Conservation (phyloP, 192 early-diverging fungal species). For the Piromyces finnis region DNA sequence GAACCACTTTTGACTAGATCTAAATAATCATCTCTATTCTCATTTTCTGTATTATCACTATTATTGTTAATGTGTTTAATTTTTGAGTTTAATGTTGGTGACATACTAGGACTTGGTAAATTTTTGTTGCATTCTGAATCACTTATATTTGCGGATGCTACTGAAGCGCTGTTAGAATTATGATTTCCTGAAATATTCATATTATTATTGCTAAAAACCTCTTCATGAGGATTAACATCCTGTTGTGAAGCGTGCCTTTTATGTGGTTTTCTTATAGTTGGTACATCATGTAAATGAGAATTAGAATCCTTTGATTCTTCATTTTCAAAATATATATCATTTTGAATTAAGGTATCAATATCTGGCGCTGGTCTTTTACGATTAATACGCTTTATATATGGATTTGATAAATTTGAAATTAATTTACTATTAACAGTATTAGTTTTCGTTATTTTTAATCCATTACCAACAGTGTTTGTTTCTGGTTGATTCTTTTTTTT, state of each 20-base stretch:
- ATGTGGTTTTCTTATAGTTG: not conserved
- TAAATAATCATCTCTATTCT: not conserved
- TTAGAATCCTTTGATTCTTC: not conserved
- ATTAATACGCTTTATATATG: not conserved
- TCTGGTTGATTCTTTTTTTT: not conserved
- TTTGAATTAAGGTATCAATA: not conserved
- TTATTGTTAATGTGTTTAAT: not conserved
- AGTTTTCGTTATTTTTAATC: not conserved
- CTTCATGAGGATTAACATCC: not conserved
- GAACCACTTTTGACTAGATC: not conserved
- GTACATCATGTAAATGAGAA: not conserved
- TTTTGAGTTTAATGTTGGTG: constrained; percentile 12
- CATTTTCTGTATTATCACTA: not conserved
- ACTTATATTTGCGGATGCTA: not conserved
- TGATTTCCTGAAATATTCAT: not conserved
- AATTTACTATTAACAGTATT: not conserved
- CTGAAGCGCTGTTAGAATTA: not conserved
- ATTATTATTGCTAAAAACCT: not conserved
- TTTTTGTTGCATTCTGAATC: constrained; percentile 2
- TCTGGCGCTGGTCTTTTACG: not conserved
- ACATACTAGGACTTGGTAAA: constrained; percentile 23
- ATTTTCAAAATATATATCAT: not conserved
- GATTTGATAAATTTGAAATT: not conserved
- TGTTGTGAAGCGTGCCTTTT: not conserved
- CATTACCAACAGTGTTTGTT: not conserved